A percentile compares a stretch with the other conserved stretches of the same genome.
These are phyloP conservation scores for Stagonosporopsis vannaccii DNA, from an alignment of 2,329 filamentous ascomycete species.

Conservation along the genomic window DNA sequence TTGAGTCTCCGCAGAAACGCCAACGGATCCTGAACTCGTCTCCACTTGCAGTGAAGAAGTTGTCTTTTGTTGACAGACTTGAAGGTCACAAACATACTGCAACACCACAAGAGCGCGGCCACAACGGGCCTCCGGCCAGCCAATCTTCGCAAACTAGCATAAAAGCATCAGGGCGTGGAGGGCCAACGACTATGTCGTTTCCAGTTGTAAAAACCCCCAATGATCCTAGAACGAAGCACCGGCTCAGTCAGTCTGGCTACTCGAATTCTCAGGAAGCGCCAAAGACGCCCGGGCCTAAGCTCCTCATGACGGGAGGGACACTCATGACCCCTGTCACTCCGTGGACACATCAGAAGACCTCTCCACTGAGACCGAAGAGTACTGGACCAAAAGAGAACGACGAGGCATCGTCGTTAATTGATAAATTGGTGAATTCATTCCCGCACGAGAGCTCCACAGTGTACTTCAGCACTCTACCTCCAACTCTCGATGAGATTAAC, in stretches of 20 bases:
- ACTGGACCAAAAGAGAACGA: conserved; percentile 24
- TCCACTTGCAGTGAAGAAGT: conserved; percentile 12
- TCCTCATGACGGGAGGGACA: conserved; percentile 17
- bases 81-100: neutral
- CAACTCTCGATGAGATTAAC: conserved; percentile 56
- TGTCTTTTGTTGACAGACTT: conserved; percentile 23
- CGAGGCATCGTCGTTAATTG: conserved; percentile 28
- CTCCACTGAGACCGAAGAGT: conserved; percentile 24
- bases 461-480: conserved; percentile 52
- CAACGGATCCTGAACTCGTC: conserved; percentile 23
- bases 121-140: conserved; percentile 23
- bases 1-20: conserved; percentile 22
- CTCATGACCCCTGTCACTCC: conserved; percentile 39
- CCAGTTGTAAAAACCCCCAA: conserved; percentile 79
- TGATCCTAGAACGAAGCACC: conserved; percentile 67
- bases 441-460: conserved; percentile 29
- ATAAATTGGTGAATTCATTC: conserved; percentile 29
- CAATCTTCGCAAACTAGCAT: conserved; percentile 51
- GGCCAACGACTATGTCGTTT: conserved; percentile 65
- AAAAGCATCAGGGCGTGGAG: conserved; percentile 48
- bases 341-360: conserved; percentile 44
- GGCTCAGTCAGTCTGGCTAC: conserved; percentile 71
- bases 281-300: conserved; percentile 38
- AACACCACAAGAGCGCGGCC: conserved; percentile 4
- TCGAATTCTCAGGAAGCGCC: conserved; percentile 54